phyloP scores from a whole-genome alignment of 805 yeast genomes.

The Cyberlindnera xylosilytica region DNA sequence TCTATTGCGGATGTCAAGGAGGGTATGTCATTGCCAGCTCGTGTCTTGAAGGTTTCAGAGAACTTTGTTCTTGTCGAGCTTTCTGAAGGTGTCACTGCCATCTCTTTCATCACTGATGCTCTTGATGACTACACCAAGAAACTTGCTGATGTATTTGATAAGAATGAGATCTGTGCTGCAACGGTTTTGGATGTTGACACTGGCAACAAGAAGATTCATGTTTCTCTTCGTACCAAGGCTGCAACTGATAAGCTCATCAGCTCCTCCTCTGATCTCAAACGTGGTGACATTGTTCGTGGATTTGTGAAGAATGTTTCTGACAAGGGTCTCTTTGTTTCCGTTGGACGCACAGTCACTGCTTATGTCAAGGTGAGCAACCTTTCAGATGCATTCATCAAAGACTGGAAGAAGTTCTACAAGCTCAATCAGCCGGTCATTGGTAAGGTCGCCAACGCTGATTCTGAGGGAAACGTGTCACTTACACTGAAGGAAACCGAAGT shows the following conservation, averaged over 20 bases:
- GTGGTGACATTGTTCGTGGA: slow-evolving; percentile 80
- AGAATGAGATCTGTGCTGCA: slow-evolving; percentile 56
- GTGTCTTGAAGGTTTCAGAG: slow-evolving; percentile 55
- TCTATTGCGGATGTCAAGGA: slow-evolving; percentile 48
- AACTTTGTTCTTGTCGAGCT: slow-evolving; percentile 65
- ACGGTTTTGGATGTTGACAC: slow-evolving; percentile 40
- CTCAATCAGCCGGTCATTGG: slow-evolving; percentile 73
- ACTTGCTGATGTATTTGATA: slow-evolving; percentile 45
- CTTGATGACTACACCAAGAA: slow-evolving; percentile 60
- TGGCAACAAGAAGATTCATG: slow-evolving; percentile 49
- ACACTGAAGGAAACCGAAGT: slow-evolving; percentile 81
- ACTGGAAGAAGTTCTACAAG: slow-evolving; percentile 80
- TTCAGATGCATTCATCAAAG: slow-evolving; percentile 76
- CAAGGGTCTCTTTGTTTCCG: slow-evolving; percentile 72
- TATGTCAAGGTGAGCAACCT: slow-evolving; percentile 78
- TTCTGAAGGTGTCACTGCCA: slow-evolving; percentile 58
- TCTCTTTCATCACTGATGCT: slow-evolving; percentile 75
- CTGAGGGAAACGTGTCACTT: slow-evolving; percentile 63
- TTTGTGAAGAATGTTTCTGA: slow-evolving; percentile 71
- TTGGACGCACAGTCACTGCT: slow-evolving; percentile 70
- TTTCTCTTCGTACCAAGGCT: slow-evolving; percentile 56
- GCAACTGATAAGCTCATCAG: slow-evolving; percentile 49
- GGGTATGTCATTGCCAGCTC: slow-evolving; percentile 59
- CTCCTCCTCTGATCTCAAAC: slow-evolving; percentile 49
- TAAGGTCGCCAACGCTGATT: slow-evolving; percentile 60